Base-by-base conservation (phyloP, 2,329 filamentous ascomycete genomes). In the Ascocoryne sarcoides region DNA sequence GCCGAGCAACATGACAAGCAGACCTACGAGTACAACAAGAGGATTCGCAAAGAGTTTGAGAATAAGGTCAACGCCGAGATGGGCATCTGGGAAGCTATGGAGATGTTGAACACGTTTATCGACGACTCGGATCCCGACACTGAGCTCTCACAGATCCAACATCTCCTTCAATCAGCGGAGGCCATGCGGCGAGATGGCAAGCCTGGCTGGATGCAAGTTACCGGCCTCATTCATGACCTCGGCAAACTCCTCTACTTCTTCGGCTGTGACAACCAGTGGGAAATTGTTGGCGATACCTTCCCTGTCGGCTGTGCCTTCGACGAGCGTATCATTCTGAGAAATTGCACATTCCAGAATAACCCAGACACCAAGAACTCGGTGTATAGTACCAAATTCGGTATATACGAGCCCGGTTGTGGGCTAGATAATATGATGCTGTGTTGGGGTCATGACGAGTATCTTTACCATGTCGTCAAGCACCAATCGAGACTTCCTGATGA, bases 41-140 rank as follows among this genome's bases (percentile, higher is more conserved):
- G 79, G 48, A 85, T 84, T 10, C 84, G 88, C 40, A 78, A 82
- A 52, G 67, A 73, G 40, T 85, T 87, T 66, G 67, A 79, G 62
- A 71, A 70, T 49, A 75, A 79, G 46, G 74, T 74, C 2, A 76
- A 83, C 14, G 57, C 55, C 30, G 73, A 83, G 62, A 86, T 94
- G 84, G 82, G 80, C 47, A 73, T 94, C 60, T 94, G 87, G 88
- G 71, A 93, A 61, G 88, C 88, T 15, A 92, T 94, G 66, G 85
- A 93, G 73, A 89, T 87, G 65, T 80, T 94, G 57, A 86, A 94
- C 72, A 87, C 83, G 0, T 74, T 94, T 38, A 84, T 94, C 61
- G 88, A 95, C 65, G 84, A 93, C 64, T 88, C 82, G 15, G 88
- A 95, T 66, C 88, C 88, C 1, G 87, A 95, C 66, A 94, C 88